Conservation (phyloP, 2,329 filamentous ascomycete genomes). For the Chalara sp. region DNA sequence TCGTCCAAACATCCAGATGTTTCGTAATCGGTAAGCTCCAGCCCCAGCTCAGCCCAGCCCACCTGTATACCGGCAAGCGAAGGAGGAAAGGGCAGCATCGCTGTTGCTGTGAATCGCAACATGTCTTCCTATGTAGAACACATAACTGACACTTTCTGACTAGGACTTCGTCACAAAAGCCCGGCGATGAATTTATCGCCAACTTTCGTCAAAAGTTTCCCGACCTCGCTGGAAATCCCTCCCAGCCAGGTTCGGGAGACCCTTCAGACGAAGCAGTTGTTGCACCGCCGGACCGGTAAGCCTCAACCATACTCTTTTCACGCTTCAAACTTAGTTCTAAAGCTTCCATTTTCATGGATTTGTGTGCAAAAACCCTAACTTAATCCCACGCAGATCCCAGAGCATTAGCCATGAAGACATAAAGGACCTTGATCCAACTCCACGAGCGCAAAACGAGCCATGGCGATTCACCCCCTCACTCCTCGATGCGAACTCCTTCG, state of each 20-base stretch:
- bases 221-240: slow-evolving; percentile 52
- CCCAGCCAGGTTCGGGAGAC: slow-evolving; percentile 36
- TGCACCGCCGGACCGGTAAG: slow-evolving; percentile 22
- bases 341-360: too few relatives aligned
- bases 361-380: slow-evolving; percentile 3
- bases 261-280: slow-evolving; percentile 13
- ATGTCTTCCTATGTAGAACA: not conserved
- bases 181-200: slow-evolving; percentile 75
- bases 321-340: too few relatives aligned
- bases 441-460: slow-evolving; percentile 69
- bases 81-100: too few relatives aligned
- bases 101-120: not conserved
- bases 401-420: slow-evolving; percentile 30
- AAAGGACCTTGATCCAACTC: slow-evolving; percentile 79
- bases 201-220: slow-evolving; percentile 81
- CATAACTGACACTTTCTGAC: slow-evolving; percentile 28
- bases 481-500: slow-evolving; percentile 77
- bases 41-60: not conserved
- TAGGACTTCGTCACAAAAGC: slow-evolving; percentile 67
- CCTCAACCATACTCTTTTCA: not conserved
- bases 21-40: slow-evolving; percentile 29
- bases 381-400: slow-evolving; percentile 16
- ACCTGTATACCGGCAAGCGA: not conserved
- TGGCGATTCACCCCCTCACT: slow-evolving; percentile 87
- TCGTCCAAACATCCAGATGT: slow-evolving; percentile 23